Evolutionary conservation across 768 basidiomycete species (phyloP), one percentile per base, ranked within the genome.

Genomic region (Suillus americanus): DNA sequence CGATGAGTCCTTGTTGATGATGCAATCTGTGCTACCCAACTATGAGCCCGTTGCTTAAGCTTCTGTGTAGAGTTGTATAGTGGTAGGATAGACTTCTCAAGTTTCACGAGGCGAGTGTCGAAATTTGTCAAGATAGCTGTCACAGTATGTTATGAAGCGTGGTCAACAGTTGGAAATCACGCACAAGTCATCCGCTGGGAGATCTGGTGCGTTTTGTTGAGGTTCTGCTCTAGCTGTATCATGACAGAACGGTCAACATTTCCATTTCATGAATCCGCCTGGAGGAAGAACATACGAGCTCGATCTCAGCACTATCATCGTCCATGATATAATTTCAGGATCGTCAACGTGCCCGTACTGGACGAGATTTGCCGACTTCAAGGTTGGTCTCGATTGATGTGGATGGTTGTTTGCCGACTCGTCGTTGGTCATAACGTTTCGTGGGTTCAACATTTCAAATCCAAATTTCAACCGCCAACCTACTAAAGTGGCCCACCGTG

Each of bases 171-270:
- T 54, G 30, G 40, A 5, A 28, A 40, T 30, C 10, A 71, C 90
- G 62, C 78, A 94, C 92, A 86, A 65, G 86, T 93, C 92, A 95
- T 94, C 60, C 91, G 82, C 70, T 90, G 89, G 1, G 92, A 94
- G 65, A 92, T 90, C 71, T 91, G 91, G 25, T 85, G 85, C 0
- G 92, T 94, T 78, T 94, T 94, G 75, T 90, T 88, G 50, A 95
- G 80, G 72, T 94, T 94, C 76, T 94, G 93, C 77, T 95, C 91
- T 12, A 95, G 83, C 92, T 92, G 53, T 28, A 54, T 23, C 8
- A 45, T 14, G 20, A 30, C 23, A 25, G 28, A 60, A 53, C 23
- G 3, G 28, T 62, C 13, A 62, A 23, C 37, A 20, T 4, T 20
- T 61, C n/a, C 37, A 20, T 4, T 20, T 61, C n/a, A 25, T 23